Conservation (phyloP, 2,329 filamentous ascomycete species). For the Myriosclerotinia duriaeana region DNA sequence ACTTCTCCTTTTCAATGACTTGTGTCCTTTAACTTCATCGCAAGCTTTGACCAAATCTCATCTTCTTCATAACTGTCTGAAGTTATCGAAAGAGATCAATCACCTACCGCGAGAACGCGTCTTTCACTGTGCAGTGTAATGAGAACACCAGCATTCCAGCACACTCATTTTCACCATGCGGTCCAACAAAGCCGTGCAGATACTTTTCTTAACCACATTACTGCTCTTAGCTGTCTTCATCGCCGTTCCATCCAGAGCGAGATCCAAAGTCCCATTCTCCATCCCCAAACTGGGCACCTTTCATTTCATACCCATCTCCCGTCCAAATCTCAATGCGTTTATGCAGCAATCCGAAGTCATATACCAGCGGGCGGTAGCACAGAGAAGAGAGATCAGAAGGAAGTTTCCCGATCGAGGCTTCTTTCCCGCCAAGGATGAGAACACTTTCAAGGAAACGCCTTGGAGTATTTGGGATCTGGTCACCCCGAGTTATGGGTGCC, state of each 20-base stretch:
- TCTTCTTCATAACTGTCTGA: no score
- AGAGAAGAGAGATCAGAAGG: conserved; percentile 16
- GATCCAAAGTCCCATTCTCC: conserved; percentile 7
- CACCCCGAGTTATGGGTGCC: conserved; percentile 45
- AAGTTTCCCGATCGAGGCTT: conserved; percentile 12
- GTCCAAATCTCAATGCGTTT: conserved; percentile 14
- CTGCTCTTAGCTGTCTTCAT: conserved; percentile 8
- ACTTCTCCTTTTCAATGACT: neutral
- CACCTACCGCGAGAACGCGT: neutral
- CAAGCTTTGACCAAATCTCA: neutral
- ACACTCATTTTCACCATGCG: neutral
- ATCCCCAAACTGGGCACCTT: conserved; percentile 4
- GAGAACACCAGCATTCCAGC: neutral
- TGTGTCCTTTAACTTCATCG: neutral
- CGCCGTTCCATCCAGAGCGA: neutral
- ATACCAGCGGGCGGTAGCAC: conserved; percentile 3
- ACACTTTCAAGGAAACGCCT: conserved; percentile 35
- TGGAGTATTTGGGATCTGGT: conserved; percentile 46
- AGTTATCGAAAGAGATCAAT: neutral
- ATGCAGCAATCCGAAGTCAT: conserved; percentile 17
- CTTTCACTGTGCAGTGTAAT: neutral
- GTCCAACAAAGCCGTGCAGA: conserved; percentile 8
- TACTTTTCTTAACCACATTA: conserved; percentile 4
- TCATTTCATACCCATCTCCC: conserved; percentile 20
- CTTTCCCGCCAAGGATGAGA: conserved; percentile 33